phyloP scores from a whole-genome alignment of 179 eudicot species.

The Spinacia oleracea region DNA sequence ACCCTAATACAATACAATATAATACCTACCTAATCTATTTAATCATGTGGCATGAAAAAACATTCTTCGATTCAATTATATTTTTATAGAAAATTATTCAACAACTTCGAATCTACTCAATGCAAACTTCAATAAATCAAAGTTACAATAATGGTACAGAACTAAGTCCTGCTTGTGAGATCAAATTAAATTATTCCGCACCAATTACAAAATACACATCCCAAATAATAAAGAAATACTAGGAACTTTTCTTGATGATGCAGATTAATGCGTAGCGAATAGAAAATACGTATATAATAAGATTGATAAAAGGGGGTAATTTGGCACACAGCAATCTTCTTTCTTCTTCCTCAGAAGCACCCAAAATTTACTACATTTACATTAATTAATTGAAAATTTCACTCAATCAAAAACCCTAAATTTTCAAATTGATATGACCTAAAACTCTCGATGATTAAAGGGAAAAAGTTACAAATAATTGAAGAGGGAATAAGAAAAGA shows the following conservation, averaged over 20 bases:
- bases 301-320: background rate
- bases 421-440: background rate
- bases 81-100: background rate
- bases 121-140: background rate
- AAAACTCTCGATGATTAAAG: background rate
- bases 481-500: background rate
- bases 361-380: background rate
- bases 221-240: background rate
- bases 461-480: no score
- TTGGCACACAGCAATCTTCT: background rate
- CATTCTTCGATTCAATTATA: background rate
- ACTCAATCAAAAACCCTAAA: background rate
- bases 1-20: no score
- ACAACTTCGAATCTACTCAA: background rate
- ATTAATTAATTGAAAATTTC: background rate
- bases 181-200: background rate
- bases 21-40: background rate
- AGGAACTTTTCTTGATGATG: no score
- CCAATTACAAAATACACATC: background rate
- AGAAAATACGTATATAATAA: background rate
- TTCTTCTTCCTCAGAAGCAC: background rate
- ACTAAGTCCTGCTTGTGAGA: background rate
- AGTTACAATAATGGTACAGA: background rate
- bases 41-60: background rate
- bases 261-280: no score